Conservation (phyloP, 768 basidiomycete species). For the Podaxis rugospora region DNA sequence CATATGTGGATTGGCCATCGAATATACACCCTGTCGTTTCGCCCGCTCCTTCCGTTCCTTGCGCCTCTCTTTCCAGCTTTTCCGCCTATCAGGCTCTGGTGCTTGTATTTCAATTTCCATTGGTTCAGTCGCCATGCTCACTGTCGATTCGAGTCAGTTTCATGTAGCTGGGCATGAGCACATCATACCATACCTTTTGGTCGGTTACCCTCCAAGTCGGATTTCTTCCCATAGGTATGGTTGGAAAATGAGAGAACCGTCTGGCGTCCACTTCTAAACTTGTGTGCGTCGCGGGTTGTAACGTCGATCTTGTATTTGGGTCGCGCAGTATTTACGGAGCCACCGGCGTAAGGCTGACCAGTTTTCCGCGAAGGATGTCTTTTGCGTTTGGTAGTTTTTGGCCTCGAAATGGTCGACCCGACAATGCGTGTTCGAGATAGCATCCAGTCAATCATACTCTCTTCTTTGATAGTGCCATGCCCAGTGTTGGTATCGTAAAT, state of each 20-base stretch:
- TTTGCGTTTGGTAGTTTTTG: neutral
- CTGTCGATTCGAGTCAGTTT: neutral
- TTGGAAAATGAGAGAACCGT: constrained; percentile 31
- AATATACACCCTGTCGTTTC: constrained; percentile 7
- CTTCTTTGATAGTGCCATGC: constrained; percentile 30
- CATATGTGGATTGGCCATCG: constrained; percentile 8
- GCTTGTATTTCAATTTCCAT: constrained; percentile 2
- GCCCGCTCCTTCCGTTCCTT: constrained; percentile 5
- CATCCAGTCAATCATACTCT: constrained; percentile 69
- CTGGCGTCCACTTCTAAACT: constrained; percentile 31
- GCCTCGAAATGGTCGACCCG: constrained; percentile 11
- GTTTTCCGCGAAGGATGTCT: constrained; percentile 9
- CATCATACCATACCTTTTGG: neutral
- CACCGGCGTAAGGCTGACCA: constrained; percentile 13
- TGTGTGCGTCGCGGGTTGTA: constrained; percentile 30
- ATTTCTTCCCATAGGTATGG: constrained; percentile 5
- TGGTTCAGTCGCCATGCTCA: constrained; percentile 1
- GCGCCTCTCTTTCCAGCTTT: constrained; percentile 7
- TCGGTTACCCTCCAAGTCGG: neutral
- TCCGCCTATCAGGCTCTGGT: neutral
- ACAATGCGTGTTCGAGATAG: constrained; percentile 39
- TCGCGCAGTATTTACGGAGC: neutral
- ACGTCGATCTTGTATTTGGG: constrained; percentile 30
- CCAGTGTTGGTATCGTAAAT: neutral
- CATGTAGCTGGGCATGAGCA: no score